Conservation (phyloP, 257 asterid species). For the Thymus mandschuricus region DNA sequence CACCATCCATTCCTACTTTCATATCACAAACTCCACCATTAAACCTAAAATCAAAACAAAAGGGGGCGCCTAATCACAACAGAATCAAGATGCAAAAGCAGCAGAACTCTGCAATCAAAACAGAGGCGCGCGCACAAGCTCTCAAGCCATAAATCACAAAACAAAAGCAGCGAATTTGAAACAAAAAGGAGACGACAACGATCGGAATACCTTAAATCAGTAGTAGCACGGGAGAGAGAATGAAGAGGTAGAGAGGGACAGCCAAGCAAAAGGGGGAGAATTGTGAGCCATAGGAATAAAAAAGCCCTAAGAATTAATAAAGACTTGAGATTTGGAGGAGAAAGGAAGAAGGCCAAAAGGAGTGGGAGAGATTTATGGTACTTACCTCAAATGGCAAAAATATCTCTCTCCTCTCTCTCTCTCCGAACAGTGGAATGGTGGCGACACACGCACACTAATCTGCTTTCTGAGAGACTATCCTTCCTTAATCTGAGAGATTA, state of each 20-base stretch:
- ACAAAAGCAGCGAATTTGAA: constrained; percentile 10
- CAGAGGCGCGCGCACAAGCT: neutral
- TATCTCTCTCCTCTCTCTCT: constrained; percentile 34
- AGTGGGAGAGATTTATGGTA: constrained; percentile 31
- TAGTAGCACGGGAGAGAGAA: constrained; percentile 22
- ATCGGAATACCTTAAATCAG: constrained; percentile 25
- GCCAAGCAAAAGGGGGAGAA: constrained; percentile 29
- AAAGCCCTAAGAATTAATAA: constrained; percentile 35
- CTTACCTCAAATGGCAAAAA: constrained; percentile 51
- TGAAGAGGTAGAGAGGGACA: constrained; percentile 12
- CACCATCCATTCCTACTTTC: constrained; percentile 19
- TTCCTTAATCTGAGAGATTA: constrained; percentile 28
- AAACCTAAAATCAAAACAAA: neutral
- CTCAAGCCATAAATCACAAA: constrained; percentile 3
- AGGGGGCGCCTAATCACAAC: constrained; percentile 1
- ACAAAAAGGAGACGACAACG: neutral
- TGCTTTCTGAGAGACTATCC: neutral
- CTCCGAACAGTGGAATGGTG: neutral
- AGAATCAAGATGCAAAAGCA: constrained; percentile 17
- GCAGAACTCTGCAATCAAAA: constrained; percentile 23
- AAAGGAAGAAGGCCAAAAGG: neutral
- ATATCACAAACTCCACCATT: neutral
- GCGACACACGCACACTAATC: constrained; percentile 30
- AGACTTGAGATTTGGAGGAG: constrained; percentile 16
- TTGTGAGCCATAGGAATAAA: constrained; percentile 46